Base-by-base conservation (phyloP, 2,329 filamentous ascomycete genomes). In the Colletotrichum destructivum region DNA sequence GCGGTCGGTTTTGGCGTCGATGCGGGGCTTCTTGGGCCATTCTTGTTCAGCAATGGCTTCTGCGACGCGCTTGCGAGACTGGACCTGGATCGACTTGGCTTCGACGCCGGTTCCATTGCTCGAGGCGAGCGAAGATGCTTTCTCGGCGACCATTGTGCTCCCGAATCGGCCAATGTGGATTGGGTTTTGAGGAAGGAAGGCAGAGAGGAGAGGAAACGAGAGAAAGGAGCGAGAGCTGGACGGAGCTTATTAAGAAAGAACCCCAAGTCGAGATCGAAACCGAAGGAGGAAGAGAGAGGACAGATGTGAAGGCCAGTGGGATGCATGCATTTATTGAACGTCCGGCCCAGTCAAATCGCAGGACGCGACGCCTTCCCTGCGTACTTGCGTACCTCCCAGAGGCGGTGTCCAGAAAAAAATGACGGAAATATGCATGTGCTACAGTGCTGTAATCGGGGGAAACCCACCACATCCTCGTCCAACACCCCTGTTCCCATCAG, bases 1-100 rank as follows among this genome's bases (percentile, higher is more conserved):
- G 75, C 90, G 89, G 82, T 99, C 96, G 5, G 95, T 98, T 78
- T 88, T 90, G 49, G 86, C 83, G 56, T 82, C 82, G 59, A 90
- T 80, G 72, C 80, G 85, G 42, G 85, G 85, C 60, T 81, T 83
- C 75, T 88, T 88, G 44, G 83, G 81, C 70, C 78, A 82, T 44
- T 77, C 75, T 54, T 81, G 79, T 51, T 77, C 75, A 56, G 78
- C 72, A 42, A 79, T 78, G 69, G 80, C 78, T 65, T 85, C 83
- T 72, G 80, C 81, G 49, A 79, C 78, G 49, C 85, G 84, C 78
- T 88, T 89, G 72, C 81, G 81, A 57, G 80, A 79, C 72, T 80
- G 83, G 54, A 35, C 26, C 72, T 80, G 83, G 54, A 40, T 21
- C 1, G 62, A 40, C 40, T 60, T 66, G 12, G 40, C 52, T 18